Evolutionary conservation across 352 stramenopile genomes (phyloP), one percentile per base, ranked within the genome.

Genomic region (Phytophthora quininea): DNA sequence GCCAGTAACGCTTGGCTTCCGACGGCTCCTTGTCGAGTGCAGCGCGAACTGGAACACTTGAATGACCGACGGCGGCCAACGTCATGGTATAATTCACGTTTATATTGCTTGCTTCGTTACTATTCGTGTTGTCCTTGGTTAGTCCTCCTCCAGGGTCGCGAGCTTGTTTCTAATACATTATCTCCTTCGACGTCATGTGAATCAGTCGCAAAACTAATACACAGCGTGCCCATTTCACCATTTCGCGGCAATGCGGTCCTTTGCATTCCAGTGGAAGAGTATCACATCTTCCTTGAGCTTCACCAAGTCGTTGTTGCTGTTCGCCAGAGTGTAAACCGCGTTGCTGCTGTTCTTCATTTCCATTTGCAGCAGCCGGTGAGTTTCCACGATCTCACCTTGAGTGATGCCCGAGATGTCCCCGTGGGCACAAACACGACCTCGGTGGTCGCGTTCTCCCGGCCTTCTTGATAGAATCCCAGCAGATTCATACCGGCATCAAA

Each of bases 231-330:
- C 50, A 35, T 69, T 57, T 73, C 19, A 79, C 70, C 70, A 81
- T 62, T 79, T 79, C 11, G 70, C 62, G 4, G 62, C 59, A n/a
- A 82, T 79, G 45, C 77, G 73, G 53, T 91, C 85, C 62, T 92
- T 91, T 7, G 80, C 84, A 53, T 93, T 91, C 87, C 87, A 95
- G 67, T 93, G 81, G 68, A 91, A 95, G 31, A 95, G 76, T 42
- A 95, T 91, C 30, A 93, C 87, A 40, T 95, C 86, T 62, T 95
- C 87, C 70, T 93, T 92, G 40, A 95, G 75, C 67, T 95, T 93
- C 47, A 90, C 81, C 42, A 95, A 68, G 66, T 93, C 83, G 54
- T 95, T 95, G 70, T 86, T 91, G 77, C 83, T 92, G 12, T 80
- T 71, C 45, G 77, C 71, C 30, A 95, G 62, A 12, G 82, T 92